Evolutionary conservation across 2,329 filamentous ascomycete species (phyloP).

Genomic region (Neopestalotiopsis rosae): DNA sequence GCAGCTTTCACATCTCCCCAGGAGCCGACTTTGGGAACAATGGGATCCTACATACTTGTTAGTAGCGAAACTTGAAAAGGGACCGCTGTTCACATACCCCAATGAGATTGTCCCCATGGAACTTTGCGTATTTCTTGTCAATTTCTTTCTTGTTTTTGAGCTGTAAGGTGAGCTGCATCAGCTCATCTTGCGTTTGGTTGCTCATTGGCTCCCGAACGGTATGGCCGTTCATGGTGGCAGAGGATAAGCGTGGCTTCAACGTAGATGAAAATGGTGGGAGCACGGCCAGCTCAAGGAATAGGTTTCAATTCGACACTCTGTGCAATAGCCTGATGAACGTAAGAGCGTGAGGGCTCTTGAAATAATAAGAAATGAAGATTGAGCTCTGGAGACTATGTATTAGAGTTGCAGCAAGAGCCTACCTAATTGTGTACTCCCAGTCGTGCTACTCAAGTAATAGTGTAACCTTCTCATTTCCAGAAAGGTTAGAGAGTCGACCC

Average conservation of each 20-base stretch:
- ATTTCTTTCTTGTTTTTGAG: slow-evolving; percentile 11
- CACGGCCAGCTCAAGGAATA: no score
- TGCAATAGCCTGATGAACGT: no score
- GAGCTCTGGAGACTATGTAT: no score
- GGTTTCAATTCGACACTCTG: no score
- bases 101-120: background rate
- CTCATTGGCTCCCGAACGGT: background rate
- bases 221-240: slow-evolving; percentile 9
- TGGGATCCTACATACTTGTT: background rate
- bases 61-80: background rate
- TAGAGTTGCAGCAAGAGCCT: no score
- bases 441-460: no score
- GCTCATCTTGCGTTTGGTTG: slow-evolving; percentile 5
- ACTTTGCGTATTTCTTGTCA: slow-evolving; percentile 3
- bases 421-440: no score
- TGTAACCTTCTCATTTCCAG: no score
- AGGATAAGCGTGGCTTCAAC: background rate
- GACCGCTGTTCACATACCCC: background rate
- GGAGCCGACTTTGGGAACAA: background rate
- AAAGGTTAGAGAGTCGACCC: no score
- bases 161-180: slow-evolving; percentile 19
- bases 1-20: background rate
- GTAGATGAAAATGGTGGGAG: background rate
- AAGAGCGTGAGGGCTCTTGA: no score
- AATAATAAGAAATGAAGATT: no score